A percentile compares a stretch with the other conserved stretches of the same genome.
Conservation (phyloP, 2,329 filamentous ascomycete species). For the Claviceps sorghi region DNA sequence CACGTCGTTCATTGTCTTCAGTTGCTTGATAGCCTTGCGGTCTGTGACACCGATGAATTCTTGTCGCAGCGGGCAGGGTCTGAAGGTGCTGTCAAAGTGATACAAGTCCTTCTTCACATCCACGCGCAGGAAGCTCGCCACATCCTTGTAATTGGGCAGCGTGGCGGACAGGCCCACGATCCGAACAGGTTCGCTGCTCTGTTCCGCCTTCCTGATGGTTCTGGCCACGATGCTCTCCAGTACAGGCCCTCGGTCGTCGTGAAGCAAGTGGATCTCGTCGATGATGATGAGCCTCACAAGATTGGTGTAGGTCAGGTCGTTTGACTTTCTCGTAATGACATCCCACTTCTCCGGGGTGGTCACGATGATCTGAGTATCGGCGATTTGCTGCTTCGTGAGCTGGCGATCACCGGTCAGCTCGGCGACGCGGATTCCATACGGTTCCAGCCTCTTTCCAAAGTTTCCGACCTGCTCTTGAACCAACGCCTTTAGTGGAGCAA, state of each 20-base stretch:
- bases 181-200: conserved; percentile 84
- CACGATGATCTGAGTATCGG: conserved; percentile 94
- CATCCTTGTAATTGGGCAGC: conserved; percentile 89
- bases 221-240: conserved; percentile 92
- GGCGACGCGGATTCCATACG: conserved; percentile 84
- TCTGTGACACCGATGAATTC: conserved; percentile 97
- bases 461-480: conserved; percentile 98
- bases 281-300: conserved; percentile 94
- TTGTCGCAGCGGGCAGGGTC: conserved; percentile 86
- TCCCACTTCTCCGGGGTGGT: conserved; percentile 99
- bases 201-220: conserved; percentile 83
- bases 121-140: conserved; percentile 86
- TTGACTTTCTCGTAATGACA: conserved; percentile 95
- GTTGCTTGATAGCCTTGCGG: conserved; percentile 95
- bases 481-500: conserved; percentile 86
- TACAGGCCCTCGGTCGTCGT: conserved; percentile 93
- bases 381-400: conserved; percentile 95
- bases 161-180: conserved; percentile 89
- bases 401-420: conserved; percentile 95
- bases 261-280: conserved; percentile 92
- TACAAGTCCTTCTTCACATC: conserved; percentile 76
- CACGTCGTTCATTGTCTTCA: conserved; percentile 99
- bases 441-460: conserved; percentile 78
- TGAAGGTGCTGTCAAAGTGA: conserved; percentile 89
- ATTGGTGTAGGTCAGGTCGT: conserved; percentile 91